Conservation (phyloP, 805 yeast species). For the Saccharomycopsis fodiens region DNA sequence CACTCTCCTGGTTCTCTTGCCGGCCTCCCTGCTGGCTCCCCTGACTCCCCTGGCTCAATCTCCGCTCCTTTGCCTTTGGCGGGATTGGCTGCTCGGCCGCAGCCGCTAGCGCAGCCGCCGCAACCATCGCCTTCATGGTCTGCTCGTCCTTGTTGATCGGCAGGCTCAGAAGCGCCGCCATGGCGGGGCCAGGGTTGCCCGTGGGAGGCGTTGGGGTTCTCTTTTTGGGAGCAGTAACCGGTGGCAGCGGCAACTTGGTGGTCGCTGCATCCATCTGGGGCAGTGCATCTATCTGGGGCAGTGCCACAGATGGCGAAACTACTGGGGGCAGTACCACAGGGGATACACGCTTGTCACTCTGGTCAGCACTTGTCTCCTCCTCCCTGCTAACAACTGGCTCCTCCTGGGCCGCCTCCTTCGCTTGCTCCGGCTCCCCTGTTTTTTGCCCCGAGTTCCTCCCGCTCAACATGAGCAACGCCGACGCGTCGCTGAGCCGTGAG, state of each 20-base stretch:
- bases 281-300: neutral
- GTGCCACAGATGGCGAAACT: neutral
- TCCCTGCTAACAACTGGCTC: too few relatives aligned
- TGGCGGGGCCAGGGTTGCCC: conserved; percentile 20
- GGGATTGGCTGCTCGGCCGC: conserved; percentile 76
- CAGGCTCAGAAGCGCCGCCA: conserved; percentile 15
- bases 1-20: neutral
- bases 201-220: neutral
- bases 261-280: neutral
- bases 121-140: conserved; percentile 49
- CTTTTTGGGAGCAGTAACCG: neutral
- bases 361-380: too few relatives aligned
- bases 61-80: conserved; percentile 23
- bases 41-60: too few relatives aligned
- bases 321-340: too few relatives aligned
- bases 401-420: neutral
- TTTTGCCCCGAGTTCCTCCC: neutral
- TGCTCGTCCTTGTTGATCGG: conserved; percentile 19
- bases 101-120: conserved; percentile 78
- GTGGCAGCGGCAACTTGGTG: neutral
- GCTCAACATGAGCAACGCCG: neutral
- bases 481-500: neutral
- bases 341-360: too few relatives aligned
- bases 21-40: conserved; percentile 5
- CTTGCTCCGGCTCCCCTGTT: neutral